These are phyloP conservation scores for Seiridium unicorne DNA, from an alignment of 2,329 filamentous ascomycete species.

Conservation along the genomic window DNA sequence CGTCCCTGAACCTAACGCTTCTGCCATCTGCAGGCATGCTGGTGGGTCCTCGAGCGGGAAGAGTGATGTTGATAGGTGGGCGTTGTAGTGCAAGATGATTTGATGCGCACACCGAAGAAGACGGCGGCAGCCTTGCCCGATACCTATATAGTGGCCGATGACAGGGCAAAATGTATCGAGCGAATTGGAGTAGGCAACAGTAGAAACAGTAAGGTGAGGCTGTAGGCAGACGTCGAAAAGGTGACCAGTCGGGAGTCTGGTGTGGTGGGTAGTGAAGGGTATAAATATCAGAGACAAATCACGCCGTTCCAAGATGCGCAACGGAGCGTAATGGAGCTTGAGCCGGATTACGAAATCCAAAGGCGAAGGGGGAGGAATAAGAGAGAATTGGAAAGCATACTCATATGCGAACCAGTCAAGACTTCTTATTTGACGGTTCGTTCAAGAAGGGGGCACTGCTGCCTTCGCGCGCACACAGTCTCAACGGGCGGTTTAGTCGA, in stretches of 20 bases:
- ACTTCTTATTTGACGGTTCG: slow-evolving; percentile 6
- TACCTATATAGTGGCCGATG: background rate
- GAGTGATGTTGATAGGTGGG: background rate
- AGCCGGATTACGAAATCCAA: background rate
- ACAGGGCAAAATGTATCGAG: background rate
- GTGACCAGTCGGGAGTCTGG: background rate
- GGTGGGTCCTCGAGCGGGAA: background rate
- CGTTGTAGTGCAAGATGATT: background rate
- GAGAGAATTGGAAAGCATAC: background rate
- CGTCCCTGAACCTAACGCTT: slow-evolving; percentile 6
- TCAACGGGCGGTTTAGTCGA: background rate
- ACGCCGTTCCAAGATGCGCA: slow-evolving; percentile 5
- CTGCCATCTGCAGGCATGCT: slow-evolving; percentile 3
- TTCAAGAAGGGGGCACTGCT: slow-evolving; percentile 10
- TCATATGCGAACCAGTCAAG: slow-evolving; percentile 5
- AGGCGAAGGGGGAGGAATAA: slow-evolving; percentile 1
- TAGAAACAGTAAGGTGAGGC: background rate
- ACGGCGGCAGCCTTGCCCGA: slow-evolving; percentile 3
- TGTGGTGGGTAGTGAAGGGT: slow-evolving; percentile 5
- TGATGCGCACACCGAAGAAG: background rate
- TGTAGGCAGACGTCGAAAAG: slow-evolving; percentile 6
- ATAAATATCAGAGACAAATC: slow-evolving; percentile 9
- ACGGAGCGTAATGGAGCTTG: background rate
- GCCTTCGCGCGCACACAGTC: slow-evolving; percentile 6
- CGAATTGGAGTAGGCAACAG: background rate